Evolutionary conservation across 495 filamentous ascomycete genomes (phyloP), one percentile per base, ranked within the genome.

Genomic region (Ramalina intermedia): DNA sequence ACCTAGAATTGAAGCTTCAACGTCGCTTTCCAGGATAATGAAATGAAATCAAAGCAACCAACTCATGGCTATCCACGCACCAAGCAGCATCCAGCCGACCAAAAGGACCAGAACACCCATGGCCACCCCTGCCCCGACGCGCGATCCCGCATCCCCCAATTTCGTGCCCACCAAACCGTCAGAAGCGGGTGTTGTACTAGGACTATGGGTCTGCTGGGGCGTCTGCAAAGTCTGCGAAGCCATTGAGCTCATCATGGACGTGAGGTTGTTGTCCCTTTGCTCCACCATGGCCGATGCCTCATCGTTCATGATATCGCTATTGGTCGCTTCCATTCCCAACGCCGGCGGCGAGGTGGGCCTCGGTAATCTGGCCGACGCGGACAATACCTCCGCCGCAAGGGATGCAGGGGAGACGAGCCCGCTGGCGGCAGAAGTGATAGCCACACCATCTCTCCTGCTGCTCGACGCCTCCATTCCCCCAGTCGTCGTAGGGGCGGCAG

Each of bases 11-110:
- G 7, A 11, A 33, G 8, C 27, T 29, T 29, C 9, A 6, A 6
- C 27, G 4, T 6, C 27, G 6, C 27, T 3, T 33, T 33, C 6
- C 29, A 2, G 29, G 6, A 24, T 2, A 33, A 11, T 11, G 8
- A 33, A 9, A 9, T 7, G 7, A 33, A 33, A 11, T 37, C 24
- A 27, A 8, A 53, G 43, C 46, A 55, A 39, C 57, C 57, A 60
- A 38, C 55, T 57, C 46, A 57, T 23, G n/a, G 39, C 4, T 14
- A 50, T 26, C 57, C 55, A 57, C 1, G 35, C 48, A 12, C 51
- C 57, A 14, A 60, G 43, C 14, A 27, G 42, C 12, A 56, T 60
- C 55, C 57, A 60, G 0, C 57, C 57, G 13, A 60, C 13, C 49
- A 55, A 18, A 26, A 60, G 47, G 21, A 60, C 47, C 41, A 60